These are phyloP conservation scores for Chaetomium fimeti DNA, from an alignment of 495 filamentous ascomycete species.

Conservation along the genomic window DNA sequence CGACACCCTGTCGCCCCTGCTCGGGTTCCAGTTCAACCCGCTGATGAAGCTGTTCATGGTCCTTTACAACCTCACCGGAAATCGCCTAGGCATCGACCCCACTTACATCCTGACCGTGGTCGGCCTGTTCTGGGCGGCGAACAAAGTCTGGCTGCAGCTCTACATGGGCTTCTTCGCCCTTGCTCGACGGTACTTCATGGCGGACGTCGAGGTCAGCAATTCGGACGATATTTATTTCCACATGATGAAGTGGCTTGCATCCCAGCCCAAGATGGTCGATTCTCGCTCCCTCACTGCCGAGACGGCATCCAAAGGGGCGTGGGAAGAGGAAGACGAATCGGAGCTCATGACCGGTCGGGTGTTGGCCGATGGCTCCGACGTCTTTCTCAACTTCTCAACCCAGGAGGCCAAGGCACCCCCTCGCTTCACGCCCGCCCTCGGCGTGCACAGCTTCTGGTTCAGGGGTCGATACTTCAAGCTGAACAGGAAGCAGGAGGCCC, in stretches of 20 bases:
- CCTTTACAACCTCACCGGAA: conserved; percentile 35
- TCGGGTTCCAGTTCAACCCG: conserved; percentile 36
- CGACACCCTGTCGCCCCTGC: conserved; percentile 32
- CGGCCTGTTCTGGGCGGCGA: conserved; percentile 42
- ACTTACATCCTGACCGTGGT: conserved; percentile 37
- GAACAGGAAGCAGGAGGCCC: conserved; percentile 39
- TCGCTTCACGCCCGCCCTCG: conserved; percentile 44
- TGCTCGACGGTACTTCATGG: conserved; percentile 51
- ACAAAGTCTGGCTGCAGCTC: conserved; percentile 38
- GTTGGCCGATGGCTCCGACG: conserved; percentile 34
- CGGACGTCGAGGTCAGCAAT: conserved; percentile 54
- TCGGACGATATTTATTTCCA: conserved; percentile 61
- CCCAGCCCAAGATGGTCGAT: conserved; percentile 51
- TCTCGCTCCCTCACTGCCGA: conserved; percentile 59
- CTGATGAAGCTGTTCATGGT: conserved; percentile 32
- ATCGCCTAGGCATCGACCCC: conserved; percentile 41
- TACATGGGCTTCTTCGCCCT: conserved; percentile 29
- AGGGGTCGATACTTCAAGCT: conserved; percentile 41
- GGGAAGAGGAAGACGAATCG: conserved; percentile 53
- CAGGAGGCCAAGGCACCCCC: conserved; percentile 41
- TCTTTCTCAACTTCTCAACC: conserved; percentile 47
- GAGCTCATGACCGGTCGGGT: conserved; percentile 34
- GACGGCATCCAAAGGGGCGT: conserved; percentile 51
- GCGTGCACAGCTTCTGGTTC: conserved; percentile 46
- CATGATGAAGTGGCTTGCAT: conserved; percentile 60